Evolutionary conservation across 345 rosid genomes (phyloP).

Genomic region (Eucalyptus marginata): DNA sequence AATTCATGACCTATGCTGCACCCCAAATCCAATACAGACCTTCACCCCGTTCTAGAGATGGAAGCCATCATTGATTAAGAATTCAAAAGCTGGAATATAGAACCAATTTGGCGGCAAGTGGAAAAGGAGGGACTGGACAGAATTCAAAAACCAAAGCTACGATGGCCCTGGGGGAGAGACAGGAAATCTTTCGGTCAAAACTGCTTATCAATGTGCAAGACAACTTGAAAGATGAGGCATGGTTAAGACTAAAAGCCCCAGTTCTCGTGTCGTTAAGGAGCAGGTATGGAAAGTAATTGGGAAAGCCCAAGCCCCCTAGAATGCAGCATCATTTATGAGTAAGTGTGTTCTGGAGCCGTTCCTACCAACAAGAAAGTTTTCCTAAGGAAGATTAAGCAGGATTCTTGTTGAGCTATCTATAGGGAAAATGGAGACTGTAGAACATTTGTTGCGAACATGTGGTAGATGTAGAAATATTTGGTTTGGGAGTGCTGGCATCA

Average conservation of each 20-base stretch:
- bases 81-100: not conserved
- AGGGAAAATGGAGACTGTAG: not conserved
- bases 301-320: not conserved
- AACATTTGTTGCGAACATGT: not conserved
- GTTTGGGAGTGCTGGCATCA: not conserved
- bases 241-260: not conserved
- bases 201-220: not conserved
- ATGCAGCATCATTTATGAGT: not conserved
- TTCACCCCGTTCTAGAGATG: not conserved
- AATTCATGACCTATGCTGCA: not conserved
- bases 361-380: not conserved
- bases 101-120: not conserved
- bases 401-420: not conserved
- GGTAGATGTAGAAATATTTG: not conserved
- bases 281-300: not conserved
- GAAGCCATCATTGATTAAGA: not conserved
- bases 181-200: not conserved
- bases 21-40: not conserved
- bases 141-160: not conserved
- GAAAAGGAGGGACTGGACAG: not conserved
- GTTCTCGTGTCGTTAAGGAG: not conserved
- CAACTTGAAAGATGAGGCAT: not conserved
- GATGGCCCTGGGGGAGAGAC: not conserved
- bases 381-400: not conserved
- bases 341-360: not conserved